Percentiles rank a stretch among this genome's conserved stretches.
Conservation (phyloP, 2,329 filamentous ascomycete species). For the Tolypocladium sp. region DNA sequence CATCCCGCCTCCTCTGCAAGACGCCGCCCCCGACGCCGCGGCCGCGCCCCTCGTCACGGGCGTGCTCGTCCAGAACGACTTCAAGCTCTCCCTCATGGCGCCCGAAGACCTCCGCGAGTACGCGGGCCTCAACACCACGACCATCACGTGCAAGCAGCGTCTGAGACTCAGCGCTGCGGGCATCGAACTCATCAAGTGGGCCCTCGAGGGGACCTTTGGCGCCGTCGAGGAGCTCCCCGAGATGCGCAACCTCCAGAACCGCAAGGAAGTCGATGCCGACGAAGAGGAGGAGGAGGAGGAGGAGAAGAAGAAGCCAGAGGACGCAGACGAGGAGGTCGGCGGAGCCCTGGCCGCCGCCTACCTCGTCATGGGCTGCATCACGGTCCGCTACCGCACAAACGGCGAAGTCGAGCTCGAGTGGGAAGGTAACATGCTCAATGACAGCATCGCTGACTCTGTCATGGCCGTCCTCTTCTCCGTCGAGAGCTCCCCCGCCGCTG, state of each 20-base stretch:
- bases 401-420: slow-evolving; percentile 87
- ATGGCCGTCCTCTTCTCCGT: slow-evolving; percentile 88
- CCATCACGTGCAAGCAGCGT: slow-evolving; percentile 85
- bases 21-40: slow-evolving; percentile 20
- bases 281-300: slow-evolving; percentile 25
- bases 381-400: slow-evolving; percentile 65
- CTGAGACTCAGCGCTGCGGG: slow-evolving; percentile 82
- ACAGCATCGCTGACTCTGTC: slow-evolving; percentile 94
- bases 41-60: slow-evolving; percentile 61
- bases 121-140: slow-evolving; percentile 92
- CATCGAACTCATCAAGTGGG: slow-evolving; percentile 87
- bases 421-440: slow-evolving; percentile 97
- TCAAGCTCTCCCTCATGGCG: slow-evolving; percentile 94
- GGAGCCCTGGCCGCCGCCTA: slow-evolving; percentile 46
- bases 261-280: slow-evolving; percentile 22
- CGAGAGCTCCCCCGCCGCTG: slow-evolving; percentile 88
- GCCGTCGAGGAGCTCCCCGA: slow-evolving; percentile 63
- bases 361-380: slow-evolving; percentile 83
- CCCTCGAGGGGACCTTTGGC: slow-evolving; percentile 88
- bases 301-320: slow-evolving; percentile 31
- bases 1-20: slow-evolving; percentile 54
- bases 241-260: slow-evolving; percentile 27
- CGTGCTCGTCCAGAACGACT: slow-evolving; percentile 93
- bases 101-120: slow-evolving; percentile 94
- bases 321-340: slow-evolving; percentile 56